Conservation (phyloP, 352 stramenopile genomes). For the Globisporangium nagaii region DNA sequence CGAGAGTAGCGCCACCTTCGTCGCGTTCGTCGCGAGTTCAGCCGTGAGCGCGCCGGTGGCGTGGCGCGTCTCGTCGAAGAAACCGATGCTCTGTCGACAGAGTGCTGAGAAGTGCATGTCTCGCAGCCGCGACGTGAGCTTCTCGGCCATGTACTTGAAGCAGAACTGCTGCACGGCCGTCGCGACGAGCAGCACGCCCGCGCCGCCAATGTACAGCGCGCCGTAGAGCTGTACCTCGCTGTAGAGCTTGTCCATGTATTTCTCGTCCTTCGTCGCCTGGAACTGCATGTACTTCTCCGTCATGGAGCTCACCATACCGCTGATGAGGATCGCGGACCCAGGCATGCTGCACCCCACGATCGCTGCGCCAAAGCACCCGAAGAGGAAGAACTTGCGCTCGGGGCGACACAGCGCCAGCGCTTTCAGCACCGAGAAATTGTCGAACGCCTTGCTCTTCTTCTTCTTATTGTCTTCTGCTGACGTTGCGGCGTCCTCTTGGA, state of each 20-base stretch:
- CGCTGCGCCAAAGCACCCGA: constrained; percentile 23
- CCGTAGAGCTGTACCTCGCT: constrained; percentile 22
- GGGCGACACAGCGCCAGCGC: constrained; percentile 22
- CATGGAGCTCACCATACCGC: constrained; percentile 31
- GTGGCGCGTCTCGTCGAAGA: constrained; percentile 65
- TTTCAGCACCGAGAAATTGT: constrained; percentile 25
- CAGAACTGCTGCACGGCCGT: constrained; percentile 30
- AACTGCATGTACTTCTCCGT: constrained; percentile 20
- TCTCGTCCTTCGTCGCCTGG: constrained; percentile 15
- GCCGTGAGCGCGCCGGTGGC: constrained; percentile 43
- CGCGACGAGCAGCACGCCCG: constrained; percentile 22
- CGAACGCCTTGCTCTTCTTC: not conserved
- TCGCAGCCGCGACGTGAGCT: constrained; percentile 37
- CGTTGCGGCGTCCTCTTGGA: not conserved
- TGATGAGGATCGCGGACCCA: constrained; percentile 23
- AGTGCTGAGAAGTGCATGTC: constrained; percentile 46
- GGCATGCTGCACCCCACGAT: constrained; percentile 29
- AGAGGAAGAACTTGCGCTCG: constrained; percentile 30
- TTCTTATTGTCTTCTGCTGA: not conserved
- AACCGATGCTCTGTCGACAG: constrained; percentile 43
- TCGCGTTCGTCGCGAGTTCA: constrained; percentile 39
- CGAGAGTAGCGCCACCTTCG: constrained; percentile 33
- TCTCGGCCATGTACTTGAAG: constrained; percentile 46
- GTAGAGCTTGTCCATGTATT: constrained; percentile 18
- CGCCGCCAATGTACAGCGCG: constrained; percentile 24